Base-by-base conservation (phyloP, 441 rosid genomes). In the Capsella rubella region DNA sequence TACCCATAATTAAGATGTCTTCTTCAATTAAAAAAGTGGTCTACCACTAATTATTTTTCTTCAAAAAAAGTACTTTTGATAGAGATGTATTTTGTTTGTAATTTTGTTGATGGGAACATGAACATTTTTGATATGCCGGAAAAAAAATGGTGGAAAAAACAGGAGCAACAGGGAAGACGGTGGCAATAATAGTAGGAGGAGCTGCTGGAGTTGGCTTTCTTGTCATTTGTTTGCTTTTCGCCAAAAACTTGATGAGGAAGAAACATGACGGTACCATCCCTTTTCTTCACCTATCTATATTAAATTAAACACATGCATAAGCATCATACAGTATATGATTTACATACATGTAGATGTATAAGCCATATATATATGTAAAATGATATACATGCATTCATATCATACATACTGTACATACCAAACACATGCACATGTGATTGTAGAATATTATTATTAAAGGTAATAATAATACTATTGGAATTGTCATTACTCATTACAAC, bases 101-200 rank as follows among this genome's bases (percentile, higher is more conserved):
- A 21, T 21, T 21, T 34, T 16, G 2, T 14, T 3, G 29, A 4
- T 51, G 9, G 69, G 56, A 1, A 21, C 25, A 21, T 21, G 25
- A 21, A 21, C 25, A 1, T 21, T 21, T 21, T 21, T 21, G 25
- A 21, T 21, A 21, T 21, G 25, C 25, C 25, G 25, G 25, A 21
- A 21, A 21, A 21, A 21, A 21, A 21, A 21, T 21, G 25, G 25
- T 21, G 25, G 25, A 21, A 21, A 21, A 1, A 21, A 21, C 25
- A 77, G 80, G 73, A 84, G 90, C 87, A 67, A 85, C 81, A 71
- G 95, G 95, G 34, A 95, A 90, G 86, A 91, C 97, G 9, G 98
- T 93, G 85, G 99, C 99, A 79, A 91, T 95, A 67, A 90, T 95
- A 81, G 66, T 95, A 63, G 99, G 99, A 83, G 98, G 99, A 68